Evolutionary conservation across 179 eudicot genomes (phyloP).

Genomic region (Beta corolliflora): DNA sequence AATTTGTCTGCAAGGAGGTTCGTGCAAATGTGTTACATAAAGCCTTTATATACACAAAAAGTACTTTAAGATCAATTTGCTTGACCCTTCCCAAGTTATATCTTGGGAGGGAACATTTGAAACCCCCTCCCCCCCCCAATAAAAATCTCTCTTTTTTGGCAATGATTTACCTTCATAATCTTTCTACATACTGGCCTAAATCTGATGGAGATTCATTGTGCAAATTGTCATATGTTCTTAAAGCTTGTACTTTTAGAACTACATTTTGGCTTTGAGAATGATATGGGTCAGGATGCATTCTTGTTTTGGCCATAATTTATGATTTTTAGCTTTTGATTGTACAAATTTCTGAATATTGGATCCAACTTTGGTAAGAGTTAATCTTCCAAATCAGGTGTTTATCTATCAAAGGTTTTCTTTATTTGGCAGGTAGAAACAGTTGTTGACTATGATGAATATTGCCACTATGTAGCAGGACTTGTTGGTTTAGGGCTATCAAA

Average conservation of each 20-base stretch:
- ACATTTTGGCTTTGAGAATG: background rate
- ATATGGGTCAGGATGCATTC: background rate
- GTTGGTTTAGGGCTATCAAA: constrained; percentile 92
- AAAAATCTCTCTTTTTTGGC: no score
- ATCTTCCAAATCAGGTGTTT: background rate
- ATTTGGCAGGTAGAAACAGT: constrained; percentile 78
- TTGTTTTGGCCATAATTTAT: background rate
- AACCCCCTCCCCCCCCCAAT: no score
- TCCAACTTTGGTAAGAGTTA: background rate
- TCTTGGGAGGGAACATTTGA: background rate
- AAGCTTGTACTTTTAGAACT: background rate
- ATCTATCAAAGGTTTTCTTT: background rate
- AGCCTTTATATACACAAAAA: background rate
- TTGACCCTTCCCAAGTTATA: background rate
- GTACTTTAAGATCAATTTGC: background rate
- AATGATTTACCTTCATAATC: background rate
- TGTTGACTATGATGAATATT: constrained; percentile 91
- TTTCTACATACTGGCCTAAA: background rate
- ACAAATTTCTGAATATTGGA: background rate
- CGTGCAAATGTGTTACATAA: constrained; percentile 21
- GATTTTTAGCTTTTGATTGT: background rate
- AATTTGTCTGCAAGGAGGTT: constrained; percentile 93
- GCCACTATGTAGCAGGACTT: constrained; percentile 96
- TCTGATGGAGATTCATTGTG: background rate
- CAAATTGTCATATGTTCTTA: background rate